These are phyloP conservation scores for Cutaneotrichosporon cutaneum DNA, from an alignment of 1,284 basidiomycete species.

Conservation along the genomic window DNA sequence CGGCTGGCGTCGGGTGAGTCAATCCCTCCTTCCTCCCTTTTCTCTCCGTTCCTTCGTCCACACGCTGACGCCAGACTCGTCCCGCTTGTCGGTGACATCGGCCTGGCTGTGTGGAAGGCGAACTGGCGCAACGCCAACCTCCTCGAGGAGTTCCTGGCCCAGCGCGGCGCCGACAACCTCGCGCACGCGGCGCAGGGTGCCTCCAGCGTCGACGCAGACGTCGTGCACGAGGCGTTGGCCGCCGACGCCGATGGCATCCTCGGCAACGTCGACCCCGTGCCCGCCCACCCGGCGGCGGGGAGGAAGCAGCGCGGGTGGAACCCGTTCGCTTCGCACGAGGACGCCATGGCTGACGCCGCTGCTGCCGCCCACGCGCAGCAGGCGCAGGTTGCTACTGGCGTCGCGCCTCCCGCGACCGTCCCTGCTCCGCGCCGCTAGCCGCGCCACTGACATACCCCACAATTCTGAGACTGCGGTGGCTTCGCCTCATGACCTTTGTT, in stretches of 20 bases:
- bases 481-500: background rate
- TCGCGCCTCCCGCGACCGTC: background rate
- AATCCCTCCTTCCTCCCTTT: constrained; percentile 12
- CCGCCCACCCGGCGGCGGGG: background rate
- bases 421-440: background rate
- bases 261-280: background rate
- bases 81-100: constrained; percentile 74
- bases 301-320: constrained; percentile 4
- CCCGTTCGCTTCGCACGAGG: constrained; percentile 2
- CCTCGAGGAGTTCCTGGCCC: constrained; percentile 48
- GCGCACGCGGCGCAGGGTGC: background rate
- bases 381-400: background rate
- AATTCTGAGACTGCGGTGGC: background rate
- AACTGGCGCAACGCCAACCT: constrained; percentile 77
- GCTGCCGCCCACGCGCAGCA: background rate
- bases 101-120: constrained; percentile 74
- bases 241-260: background rate
- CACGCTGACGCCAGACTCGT: constrained; percentile 62
- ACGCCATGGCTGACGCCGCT: background rate
- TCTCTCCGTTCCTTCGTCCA: constrained; percentile 2
- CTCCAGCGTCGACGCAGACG: background rate
- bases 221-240: background rate
- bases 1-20: constrained; percentile 65
- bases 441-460: too few relatives aligned
- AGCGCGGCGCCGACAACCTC: constrained; percentile 48